Base-by-base conservation (phyloP, 2,329 filamentous ascomycete species). In the Botryotinia calthae region DNA sequence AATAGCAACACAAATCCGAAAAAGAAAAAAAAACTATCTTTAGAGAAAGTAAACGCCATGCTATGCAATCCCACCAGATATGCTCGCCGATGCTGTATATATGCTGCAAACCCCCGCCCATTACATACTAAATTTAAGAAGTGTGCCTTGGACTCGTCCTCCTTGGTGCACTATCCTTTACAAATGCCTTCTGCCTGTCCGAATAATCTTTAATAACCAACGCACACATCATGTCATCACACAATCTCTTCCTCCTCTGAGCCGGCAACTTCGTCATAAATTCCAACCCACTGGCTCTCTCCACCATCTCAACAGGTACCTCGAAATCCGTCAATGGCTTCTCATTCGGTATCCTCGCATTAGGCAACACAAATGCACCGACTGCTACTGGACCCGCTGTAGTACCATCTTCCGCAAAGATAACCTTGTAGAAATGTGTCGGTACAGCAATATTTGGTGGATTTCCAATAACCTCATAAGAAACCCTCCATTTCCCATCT, bases 371-470 rank as follows among this genome's bases (percentile, higher is more conserved):
- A 80, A 99, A 99, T 12, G 96, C 96, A 63, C 93, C 96, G 51
- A 99, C 85, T 46, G 94, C 94, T 48, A 99, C 96, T 76, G 91
- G 91, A 28, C 93, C 93, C 40, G 86, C 86, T 16, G 80, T 82
- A 1, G 83, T 84, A 5, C 92, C 93, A 79, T 97, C 94, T 84
- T 99, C 96, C 40, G 93, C 96, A 80, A 96, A 97, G 78, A 99
- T 96, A 80, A 99, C 94, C 86, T 99, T 99, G 88, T 97, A 99
- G 84, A 99, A 99, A 83, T 99, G 96, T 34, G 96, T 99, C 4
- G 96, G 96, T 70, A 99, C 96, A 40, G 96, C 95, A 72, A 99
- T 92, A 79, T 94, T 97, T 12, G 96, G 95, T 76, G 96, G 96
- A 81, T 87, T 92, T 56, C 96, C 96, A 78, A 99, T 97, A 74